These are phyloP conservation scores for Fusarium anguioides DNA, from an alignment of 2,329 filamentous ascomycete species.

Conservation along the genomic window DNA sequence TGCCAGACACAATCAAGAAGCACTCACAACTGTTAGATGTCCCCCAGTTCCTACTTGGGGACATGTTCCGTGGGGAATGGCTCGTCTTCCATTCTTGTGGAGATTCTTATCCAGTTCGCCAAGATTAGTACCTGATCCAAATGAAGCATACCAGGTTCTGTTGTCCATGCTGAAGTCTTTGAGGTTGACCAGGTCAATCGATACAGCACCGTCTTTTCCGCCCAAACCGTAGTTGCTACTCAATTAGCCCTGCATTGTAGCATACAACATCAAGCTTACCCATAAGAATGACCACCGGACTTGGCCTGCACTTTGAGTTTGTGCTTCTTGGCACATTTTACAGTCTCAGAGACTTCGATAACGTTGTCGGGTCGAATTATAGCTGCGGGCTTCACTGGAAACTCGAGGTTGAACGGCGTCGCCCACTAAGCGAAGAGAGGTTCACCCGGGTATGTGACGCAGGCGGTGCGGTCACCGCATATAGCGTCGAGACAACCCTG, in stretches of 20 bases:
- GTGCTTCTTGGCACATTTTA: slow-evolving; percentile 65
- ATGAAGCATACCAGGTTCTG: slow-evolving; percentile 63
- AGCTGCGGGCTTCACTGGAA: slow-evolving; percentile 62
- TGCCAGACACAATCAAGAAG: accelerated
- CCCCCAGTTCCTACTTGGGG: slow-evolving; percentile 69
- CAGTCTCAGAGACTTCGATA: slow-evolving; percentile 65
- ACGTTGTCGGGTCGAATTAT: slow-evolving; percentile 65
- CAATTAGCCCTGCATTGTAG: background rate
- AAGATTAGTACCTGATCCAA: slow-evolving; percentile 65
- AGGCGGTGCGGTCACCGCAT: slow-evolving; percentile 57
- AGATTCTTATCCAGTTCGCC: slow-evolving; percentile 63
- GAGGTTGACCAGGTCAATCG: slow-evolving; percentile 66
- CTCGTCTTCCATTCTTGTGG: slow-evolving; percentile 63
- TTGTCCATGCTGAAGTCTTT: slow-evolving; percentile 64
- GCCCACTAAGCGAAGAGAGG: slow-evolving; percentile 61
- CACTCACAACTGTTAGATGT: slow-evolving; percentile 65
- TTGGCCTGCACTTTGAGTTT: slow-evolving; percentile 68
- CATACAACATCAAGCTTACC: slow-evolving; percentile 49
- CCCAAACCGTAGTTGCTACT: slow-evolving; percentile 58
- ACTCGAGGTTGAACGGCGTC: slow-evolving; percentile 64
- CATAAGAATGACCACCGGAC: slow-evolving; percentile 74
- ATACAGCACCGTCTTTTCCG: slow-evolving; percentile 61
- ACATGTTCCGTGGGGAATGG: slow-evolving; percentile 69
- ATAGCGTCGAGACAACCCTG: slow-evolving; percentile 59
- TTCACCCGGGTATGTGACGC: slow-evolving; percentile 59